Base-by-base conservation (phyloP, 176 grass and related monocot species). In the Areca catechu region DNA sequence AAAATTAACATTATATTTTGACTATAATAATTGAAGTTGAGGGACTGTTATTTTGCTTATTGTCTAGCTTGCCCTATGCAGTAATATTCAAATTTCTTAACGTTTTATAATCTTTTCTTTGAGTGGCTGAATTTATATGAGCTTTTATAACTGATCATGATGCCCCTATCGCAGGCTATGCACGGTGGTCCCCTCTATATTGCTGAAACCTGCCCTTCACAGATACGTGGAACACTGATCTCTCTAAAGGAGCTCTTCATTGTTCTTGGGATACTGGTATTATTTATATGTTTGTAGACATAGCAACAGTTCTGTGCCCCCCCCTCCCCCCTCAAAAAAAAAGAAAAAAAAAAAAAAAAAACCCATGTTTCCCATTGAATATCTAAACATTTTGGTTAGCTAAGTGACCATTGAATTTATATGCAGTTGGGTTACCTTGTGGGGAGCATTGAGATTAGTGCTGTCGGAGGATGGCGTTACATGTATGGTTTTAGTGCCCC, bases 161-260 rank as follows among this genome's bases (percentile, higher is more conserved):
- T 85, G 56, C 61, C 73, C 34, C 49, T 72, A 27, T 80, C 34
- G n/a, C 73, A 95, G 91, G 83, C 83, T 51, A 97, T 97, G 93
- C 93, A 97, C 53, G 93, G 81, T 70, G 93, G 83, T 20, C 93
- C 93, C 59, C 83, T 97, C 25, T 97, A 97, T 69, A 91, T 97
- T 63, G 93, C 93, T 18, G 93, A 97, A 80, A 97, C 87, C 10
- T 91, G 75, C 48, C 87, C 93, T 62, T 68, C 93, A 19, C 64
- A 88, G 71, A 83, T 97, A 85, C 93, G 93, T 75, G 93, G 93
- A 60, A 97, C 93, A 71, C 69, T 97, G 56, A 97, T 97, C 70
- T 91, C 93, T 64, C 83, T 88, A 28, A 97, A 97, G 77, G 93
- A 97, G 75, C 76, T 91, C 57, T 88, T 97, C 75, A 91, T 97